Evolutionary conservation across 2,329 filamentous ascomycete species (phyloP), one percentile per base, ranked within the genome.

Genomic region (Metarhizium rileyi): DNA sequence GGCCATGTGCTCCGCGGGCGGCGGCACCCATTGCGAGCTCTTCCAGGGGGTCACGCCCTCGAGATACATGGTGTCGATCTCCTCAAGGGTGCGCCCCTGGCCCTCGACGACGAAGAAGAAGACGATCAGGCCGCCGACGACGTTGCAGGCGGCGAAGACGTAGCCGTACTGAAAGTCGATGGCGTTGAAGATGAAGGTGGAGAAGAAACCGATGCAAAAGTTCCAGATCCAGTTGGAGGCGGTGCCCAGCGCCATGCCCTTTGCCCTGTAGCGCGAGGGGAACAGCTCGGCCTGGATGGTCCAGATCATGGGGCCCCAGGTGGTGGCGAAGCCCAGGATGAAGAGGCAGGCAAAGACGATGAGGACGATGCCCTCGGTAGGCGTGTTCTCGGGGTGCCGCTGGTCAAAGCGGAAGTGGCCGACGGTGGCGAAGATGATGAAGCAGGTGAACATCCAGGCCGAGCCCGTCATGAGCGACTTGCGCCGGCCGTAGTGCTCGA

Each of bases 31-130:
- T 53, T 74, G 68, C 43, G 69, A 62, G 57, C 79, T 83, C 70
- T 80, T 77, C 69, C 78, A 79, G 0, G 84, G 82, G 55, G 70
- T 77, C 18, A 87, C 81, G 25, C 70, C 69, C 46, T 83, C 71
- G 33, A 87, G 72, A 56, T 89, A 90, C 83, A 87, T 86, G 44
- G 81, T 84, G 58, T 91, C 87, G 49, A 91, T 85, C 63, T 90
- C 85, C 67, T 91, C 87, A 1, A 91, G 73, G 0, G 80, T 83
- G 5, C 85, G 77, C 47, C 83, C 86, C 60, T 86, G 82, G 43
- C 78, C 82, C 63, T 90, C 86, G 50, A 85, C 80, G 47, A 90
- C 77, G 63, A 89, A 89, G 67, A 90, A 86, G 70, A 84, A 90
- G 27, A 90, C 83, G 12, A 89, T 65, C 0, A 81, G 55, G 0